A percentile compares a stretch with the other conserved stretches of the same genome.
Conservation (phyloP, 768 basidiomycete genomes). For the Leccinellum luteum region DNA sequence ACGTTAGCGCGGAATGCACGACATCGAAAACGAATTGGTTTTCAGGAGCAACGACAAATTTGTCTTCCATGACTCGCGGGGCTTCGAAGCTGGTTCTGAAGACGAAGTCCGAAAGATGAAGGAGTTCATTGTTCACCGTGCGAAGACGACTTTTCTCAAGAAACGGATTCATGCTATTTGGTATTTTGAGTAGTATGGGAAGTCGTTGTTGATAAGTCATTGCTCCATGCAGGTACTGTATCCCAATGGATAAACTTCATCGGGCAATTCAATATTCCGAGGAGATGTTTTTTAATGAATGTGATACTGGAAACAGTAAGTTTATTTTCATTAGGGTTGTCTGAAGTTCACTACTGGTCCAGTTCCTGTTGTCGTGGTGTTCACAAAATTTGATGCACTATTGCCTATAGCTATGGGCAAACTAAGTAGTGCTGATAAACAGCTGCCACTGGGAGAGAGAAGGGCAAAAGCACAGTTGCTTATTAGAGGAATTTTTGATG, state of each 20-base stretch:
- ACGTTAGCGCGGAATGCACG: not conserved
- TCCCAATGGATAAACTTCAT: not conserved
- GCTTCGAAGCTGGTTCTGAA: not conserved
- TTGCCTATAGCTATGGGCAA: not conserved
- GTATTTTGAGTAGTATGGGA: not conserved
- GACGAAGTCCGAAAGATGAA: not conserved
- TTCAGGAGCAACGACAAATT: not conserved
- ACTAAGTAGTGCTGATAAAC: not conserved
- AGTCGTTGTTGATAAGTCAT: not conserved
- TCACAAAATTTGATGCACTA: not conserved
- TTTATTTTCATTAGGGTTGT: not conserved
- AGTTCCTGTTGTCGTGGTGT: not conserved
- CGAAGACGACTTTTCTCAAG: not conserved
- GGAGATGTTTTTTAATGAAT: not conserved
- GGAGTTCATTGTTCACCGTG: not conserved
- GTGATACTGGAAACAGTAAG: not conserved
- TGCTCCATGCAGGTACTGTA: not conserved
- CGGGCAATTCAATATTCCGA: not conserved
- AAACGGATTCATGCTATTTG: not conserved
- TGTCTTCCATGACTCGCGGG: not conserved
- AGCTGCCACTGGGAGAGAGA: not conserved
- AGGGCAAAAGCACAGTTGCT: not conserved
- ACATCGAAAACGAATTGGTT: not conserved
- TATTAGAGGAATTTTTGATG: not conserved
- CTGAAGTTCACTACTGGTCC: not conserved